Conservation (phyloP, 805 yeast species). For the Candida pseudofarinosa region DNA sequence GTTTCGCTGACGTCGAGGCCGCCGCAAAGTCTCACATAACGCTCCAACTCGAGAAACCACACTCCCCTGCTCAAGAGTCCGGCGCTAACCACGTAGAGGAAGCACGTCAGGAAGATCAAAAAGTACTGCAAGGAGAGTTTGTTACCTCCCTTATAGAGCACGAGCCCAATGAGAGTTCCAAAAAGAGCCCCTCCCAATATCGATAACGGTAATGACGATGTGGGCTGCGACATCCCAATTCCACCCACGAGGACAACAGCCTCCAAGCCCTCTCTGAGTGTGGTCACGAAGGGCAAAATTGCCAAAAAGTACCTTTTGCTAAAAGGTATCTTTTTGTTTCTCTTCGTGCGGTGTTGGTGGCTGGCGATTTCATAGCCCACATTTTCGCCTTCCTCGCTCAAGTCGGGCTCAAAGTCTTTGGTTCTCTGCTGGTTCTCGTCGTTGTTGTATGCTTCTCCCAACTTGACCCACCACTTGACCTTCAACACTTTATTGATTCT, state of each 20-base stretch:
- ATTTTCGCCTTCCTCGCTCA: conserved; percentile 4
- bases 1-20: conserved; percentile 85
- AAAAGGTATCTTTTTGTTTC: conserved; percentile 17
- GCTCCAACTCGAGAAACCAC: conserved; percentile 84
- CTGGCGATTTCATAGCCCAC: conserved; percentile 5
- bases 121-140: conserved; percentile 73
- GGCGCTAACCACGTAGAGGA: conserved; percentile 79
- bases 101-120: conserved; percentile 69
- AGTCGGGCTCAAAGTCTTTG: conserved; percentile 12
- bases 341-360: conserved; percentile 5
- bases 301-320: conserved; percentile 65
- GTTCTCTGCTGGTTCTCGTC: conserved; percentile 6
- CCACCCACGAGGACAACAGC: conserved; percentile 93
- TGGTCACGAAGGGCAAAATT: conserved; percentile 77
- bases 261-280: conserved; percentile 85
- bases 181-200: conserved; percentile 52
- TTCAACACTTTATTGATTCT: conserved; percentile 73
- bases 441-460: conserved; percentile 36
- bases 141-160: conserved; percentile 74
- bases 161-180: conserved; percentile 62
- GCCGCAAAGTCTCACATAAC: conserved; percentile 64
- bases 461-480: conserved; percentile 64
- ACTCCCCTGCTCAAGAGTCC: conserved; percentile 84
- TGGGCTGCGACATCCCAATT: conserved; percentile 64
- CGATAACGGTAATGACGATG: conserved; percentile 53